A percentile compares a stretch with the other conserved stretches of the same genome.
phyloP scores from a whole-genome alignment of 1,139 yeast genomes.

The Sugiyamaella neomexicana region DNA sequence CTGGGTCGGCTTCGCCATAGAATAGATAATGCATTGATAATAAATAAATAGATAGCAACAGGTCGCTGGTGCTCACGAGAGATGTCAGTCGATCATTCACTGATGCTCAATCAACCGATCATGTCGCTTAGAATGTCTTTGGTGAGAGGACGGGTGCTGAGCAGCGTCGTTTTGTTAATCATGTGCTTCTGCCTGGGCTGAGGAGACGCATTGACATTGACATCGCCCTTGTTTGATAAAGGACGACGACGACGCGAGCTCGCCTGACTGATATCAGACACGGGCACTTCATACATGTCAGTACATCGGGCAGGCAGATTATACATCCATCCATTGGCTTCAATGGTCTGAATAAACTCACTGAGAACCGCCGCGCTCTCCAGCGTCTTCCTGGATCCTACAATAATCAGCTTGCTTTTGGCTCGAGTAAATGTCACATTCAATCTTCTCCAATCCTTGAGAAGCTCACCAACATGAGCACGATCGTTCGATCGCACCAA shows the following conservation, averaged over 20 bases:
- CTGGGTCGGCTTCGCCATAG: too few relatives aligned
- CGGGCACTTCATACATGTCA: constrained; percentile 38
- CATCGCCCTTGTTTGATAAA: background rate
- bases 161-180: constrained; percentile 5
- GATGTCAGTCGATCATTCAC: too few relatives aligned
- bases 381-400: constrained; percentile 75
- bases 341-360: constrained; percentile 62
- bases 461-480: constrained; percentile 70
- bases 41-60: background rate
- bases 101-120: background rate
- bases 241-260: background rate
- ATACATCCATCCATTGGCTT: constrained; percentile 64
- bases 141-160: constrained; percentile 1
- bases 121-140: constrained; percentile 5
- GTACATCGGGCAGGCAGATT: constrained; percentile 52
- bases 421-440: constrained; percentile 96
- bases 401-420: constrained; percentile 71
- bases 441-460: constrained; percentile 86
- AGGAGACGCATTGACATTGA: background rate
- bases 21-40: background rate
- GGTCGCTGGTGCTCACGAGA: background rate
- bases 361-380: constrained; percentile 55
- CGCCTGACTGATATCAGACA: background rate
- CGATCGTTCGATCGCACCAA: constrained; percentile 76
- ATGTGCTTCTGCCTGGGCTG: background rate